Evolutionary conservation across 495 filamentous ascomycete species (phyloP), one percentile per base, ranked within the genome.

Genomic region (Penicillium longicatenatum): DNA sequence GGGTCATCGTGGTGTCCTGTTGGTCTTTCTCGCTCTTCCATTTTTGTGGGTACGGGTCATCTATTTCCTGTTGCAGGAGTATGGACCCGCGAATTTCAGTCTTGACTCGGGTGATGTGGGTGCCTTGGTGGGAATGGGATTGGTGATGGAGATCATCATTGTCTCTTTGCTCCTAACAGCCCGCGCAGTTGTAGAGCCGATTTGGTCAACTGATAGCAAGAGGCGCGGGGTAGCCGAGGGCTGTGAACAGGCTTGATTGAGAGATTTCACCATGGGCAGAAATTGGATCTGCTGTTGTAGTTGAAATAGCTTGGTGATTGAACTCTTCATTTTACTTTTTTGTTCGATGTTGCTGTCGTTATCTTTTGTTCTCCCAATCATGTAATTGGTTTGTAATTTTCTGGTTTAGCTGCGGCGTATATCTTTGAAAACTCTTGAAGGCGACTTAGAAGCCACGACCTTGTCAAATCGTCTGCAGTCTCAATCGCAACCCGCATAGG

Each of bases 61-160:
- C 16, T 69, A 68, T 24, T 67, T 69, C 55, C 31, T 72, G 50
- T 49, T 70, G 19, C 54, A 55, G 52, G 42, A 68, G 42, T 67
- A 60, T 61, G 69, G 67, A 1, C 53, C 64, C 14, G n/a, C 43
- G 3, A 62, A 52, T n/a, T 74, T 66, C 54, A 68, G 59, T 20
- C 58, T 64, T 9, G 50, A 54, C 2, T 49, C 46, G 31, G 71
- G 71, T 11, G 49, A 63, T 50, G 49, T 60, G 4, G 59, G 65
- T 14, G 45, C 63, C 22, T 52, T 69, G 59, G 62, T 61, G 46
- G 65, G 63, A 2, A 72, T 72, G 68, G 61, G 64, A 16, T 44
- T 72, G 42, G 44, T 72, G 58, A 71, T 74, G 71, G 71, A 74
- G 43, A 52, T 68, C 6, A 48, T 74, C 35, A 47, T 65, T 43